Evolutionary conservation across 2,329 filamentous ascomycete genomes (phyloP).

Genomic region (Ceratocystiopsis brevicomis): DNA sequence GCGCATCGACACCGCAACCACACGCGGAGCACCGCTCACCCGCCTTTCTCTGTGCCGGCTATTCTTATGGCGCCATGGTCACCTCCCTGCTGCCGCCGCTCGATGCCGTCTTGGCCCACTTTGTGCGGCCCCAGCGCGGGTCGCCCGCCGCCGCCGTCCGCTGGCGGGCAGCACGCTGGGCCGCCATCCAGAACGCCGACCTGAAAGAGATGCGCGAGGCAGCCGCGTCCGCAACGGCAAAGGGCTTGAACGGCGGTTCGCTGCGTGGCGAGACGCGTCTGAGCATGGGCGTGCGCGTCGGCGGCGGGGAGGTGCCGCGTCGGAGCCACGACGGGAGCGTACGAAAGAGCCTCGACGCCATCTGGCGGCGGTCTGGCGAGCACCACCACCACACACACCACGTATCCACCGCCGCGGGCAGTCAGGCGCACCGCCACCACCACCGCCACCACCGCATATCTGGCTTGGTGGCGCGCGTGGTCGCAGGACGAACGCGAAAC

Average conservation of each 20-base stretch:
- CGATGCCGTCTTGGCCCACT: constrained; percentile 37
- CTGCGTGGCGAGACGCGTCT: constrained; percentile 7
- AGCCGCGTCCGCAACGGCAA: constrained; percentile 10
- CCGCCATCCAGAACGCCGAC: constrained; percentile 38
- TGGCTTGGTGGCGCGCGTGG: constrained; percentile 24
- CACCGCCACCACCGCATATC: constrained; percentile 18
- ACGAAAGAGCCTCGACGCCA: too few species aligned
- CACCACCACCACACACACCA: constrained; percentile 17
- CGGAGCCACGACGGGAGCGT: constrained; percentile 4
- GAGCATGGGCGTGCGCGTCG: constrained; percentile 25
- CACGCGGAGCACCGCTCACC: constrained; percentile 6
- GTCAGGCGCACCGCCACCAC: too few species aligned
- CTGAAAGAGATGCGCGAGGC: constrained; percentile 18
- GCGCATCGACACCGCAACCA: too few species aligned
- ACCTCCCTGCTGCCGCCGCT: constrained; percentile 52
- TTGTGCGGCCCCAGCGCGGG: constrained; percentile 31
- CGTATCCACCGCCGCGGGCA: not conserved
- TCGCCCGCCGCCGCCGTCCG: constrained; percentile 50
- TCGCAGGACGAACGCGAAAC: constrained; percentile 12
- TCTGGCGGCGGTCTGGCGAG: too few species aligned
- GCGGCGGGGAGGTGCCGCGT: constrained; percentile 25
- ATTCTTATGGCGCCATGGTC: constrained; percentile 81
- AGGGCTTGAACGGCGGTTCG: constrained; percentile 6
- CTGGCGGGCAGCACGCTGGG: constrained; percentile 48
- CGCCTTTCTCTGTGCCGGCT: constrained; percentile 45